Conservation (phyloP, 2,329 filamentous ascomycete species). For the Geosmithia flava region DNA sequence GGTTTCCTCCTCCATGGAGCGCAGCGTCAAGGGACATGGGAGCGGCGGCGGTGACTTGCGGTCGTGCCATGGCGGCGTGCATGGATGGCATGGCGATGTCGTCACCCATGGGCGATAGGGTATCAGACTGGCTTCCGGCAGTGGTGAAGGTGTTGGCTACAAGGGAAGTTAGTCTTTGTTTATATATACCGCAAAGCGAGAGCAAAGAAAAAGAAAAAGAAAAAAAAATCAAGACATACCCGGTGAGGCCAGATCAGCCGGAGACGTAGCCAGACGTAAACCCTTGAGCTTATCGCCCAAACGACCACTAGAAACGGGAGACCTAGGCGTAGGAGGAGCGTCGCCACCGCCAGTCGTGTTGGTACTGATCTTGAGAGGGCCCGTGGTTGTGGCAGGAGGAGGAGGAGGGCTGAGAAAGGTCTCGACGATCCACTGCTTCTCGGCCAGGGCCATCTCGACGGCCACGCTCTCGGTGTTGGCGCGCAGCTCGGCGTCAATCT, state of each 20-base stretch:
- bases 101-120: conserved; percentile 15
- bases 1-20: conserved; percentile 9
- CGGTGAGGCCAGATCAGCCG: conserved; percentile 45
- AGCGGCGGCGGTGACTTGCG: conserved; percentile 9
- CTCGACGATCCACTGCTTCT: conserved; percentile 74
- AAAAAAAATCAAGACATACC: conserved; percentile 25
- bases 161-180: neutral
- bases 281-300: conserved; percentile 71
- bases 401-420: conserved; percentile 43
- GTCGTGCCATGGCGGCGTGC: conserved; percentile 15
- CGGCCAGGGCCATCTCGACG: conserved; percentile 70
- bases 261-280: conserved; percentile 63
- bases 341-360: conserved; percentile 18
- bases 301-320: conserved; percentile 48
- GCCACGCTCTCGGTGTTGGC: conserved; percentile 72
- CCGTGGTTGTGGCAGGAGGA: conserved; percentile 33
- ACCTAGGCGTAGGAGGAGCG: conserved; percentile 45
- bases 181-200: too few relatives aligned
- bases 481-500: conserved; percentile 63
- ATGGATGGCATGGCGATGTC: conserved; percentile 23
- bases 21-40: conserved; percentile 21
- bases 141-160: conserved; percentile 22
- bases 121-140: conserved; percentile 18
- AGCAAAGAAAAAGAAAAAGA: too few relatives aligned
- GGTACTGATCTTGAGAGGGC: conserved; percentile 33